Evolutionary conservation across 768 basidiomycete genomes (phyloP), one percentile per base, ranked within the genome.

Genomic region (Suillus decipiens): DNA sequence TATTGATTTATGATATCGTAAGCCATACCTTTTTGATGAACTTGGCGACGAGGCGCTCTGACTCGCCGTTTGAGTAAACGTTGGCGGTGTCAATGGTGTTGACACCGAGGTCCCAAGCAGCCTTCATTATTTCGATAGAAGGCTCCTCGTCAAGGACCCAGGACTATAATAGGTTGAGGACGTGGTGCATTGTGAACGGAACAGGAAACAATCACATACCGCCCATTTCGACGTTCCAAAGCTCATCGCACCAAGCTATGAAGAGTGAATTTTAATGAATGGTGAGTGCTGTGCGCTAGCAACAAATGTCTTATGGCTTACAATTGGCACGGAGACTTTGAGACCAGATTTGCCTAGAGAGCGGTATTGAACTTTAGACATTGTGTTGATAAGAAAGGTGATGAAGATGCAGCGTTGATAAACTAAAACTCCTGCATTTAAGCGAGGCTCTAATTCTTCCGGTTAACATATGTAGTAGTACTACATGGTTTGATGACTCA

Each of bases 81-180:
- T 78, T 78, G n/a, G 78, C 77, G 1, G 78, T 78, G 43, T 81
- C 79, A 58, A 77, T 72, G 6, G 76, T 79, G 59, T 72, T 78
- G 63, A 81, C 72, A 3, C 81, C 81, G 14, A 71, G 64, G 33
- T 79, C 74, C 71, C 72, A 80, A 4, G 81, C 81, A 12, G 72
- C 69, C 62, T 79, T 78, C 59, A 81, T 61, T 62, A 80, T 68
- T 53, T 69, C 63, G 22, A 75, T 60, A 0, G 75, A 72, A 15
- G 75, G 60, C 2, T 68, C 69, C 60, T 74, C 74, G 0, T 66
- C 72, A 6, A 73, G 63, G 43, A 73, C 68, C 69, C 73, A 76
- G 8, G 69, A 31, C 67, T 72, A 37, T 34, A 45, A 4, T 11
- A 34, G 5, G 1, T 24, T 41, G 14, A 28, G 22, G 2, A 19